Evolutionary conservation across 306 rosid species (phyloP).

Genomic region (Sicyos edulis): DNA sequence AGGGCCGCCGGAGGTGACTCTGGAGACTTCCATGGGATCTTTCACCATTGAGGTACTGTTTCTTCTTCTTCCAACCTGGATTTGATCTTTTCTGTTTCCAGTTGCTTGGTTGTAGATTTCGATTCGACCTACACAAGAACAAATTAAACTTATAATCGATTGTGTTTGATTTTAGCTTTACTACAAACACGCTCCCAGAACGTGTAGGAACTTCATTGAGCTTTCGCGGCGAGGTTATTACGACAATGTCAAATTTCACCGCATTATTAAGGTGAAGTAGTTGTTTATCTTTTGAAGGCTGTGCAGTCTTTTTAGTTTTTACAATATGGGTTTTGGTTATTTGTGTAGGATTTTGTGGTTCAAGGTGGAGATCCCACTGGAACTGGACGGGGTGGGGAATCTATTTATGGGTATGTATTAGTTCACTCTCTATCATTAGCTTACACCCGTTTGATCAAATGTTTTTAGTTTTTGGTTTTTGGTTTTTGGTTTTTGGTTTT

Average conservation of each 20-base stretch:
- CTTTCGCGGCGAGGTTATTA: conserved; percentile 90
- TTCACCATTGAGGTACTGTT: conserved; percentile 69
- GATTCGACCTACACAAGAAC: not conserved
- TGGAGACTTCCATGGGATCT: conserved; percentile 93
- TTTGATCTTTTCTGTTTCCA: not conserved
- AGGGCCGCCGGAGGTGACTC: conserved; percentile 86
- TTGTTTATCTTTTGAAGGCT: not conserved
- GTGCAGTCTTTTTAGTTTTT: not conserved
- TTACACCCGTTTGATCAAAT: not conserved
- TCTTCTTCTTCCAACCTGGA: not conserved
- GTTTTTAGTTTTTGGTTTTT: no score
- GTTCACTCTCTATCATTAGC: not conserved
- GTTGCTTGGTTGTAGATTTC: not conserved
- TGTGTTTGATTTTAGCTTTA: conserved; percentile 46
- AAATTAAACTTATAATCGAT: not conserved
- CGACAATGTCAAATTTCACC: conserved; percentile 85
- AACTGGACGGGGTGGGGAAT: conserved; percentile 98
- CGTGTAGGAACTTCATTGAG: conserved; percentile 92
- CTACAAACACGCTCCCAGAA: conserved; percentile 89
- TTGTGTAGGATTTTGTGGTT: conserved; percentile 81
- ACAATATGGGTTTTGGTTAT: conserved; percentile 10
- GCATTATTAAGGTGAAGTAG: conserved; percentile 75
- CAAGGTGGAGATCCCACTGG: conserved; percentile 99
- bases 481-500: no score
- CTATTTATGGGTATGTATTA: conserved; percentile 77